Evolutionary conservation across 1,284 basidiomycete genomes (phyloP).

Genomic region (Lignosus rhinocerotis): DNA sequence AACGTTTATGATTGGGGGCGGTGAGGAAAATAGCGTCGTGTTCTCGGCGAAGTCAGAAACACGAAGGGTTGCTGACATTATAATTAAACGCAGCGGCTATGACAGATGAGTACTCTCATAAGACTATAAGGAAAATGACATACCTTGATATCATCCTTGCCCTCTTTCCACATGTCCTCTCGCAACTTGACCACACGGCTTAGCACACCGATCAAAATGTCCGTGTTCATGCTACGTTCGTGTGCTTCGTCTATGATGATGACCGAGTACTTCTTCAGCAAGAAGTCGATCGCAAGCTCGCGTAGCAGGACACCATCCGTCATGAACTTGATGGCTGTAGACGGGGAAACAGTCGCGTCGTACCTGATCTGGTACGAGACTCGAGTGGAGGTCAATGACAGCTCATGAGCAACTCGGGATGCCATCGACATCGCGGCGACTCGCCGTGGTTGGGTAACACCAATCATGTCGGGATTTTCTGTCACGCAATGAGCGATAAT

Average conservation of each 20-base stretch:
- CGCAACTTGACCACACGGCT: conserved; percentile 89
- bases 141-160: conserved; percentile 67
- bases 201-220: conserved; percentile 94
- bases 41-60: conserved; percentile 94
- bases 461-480: conserved; percentile 99
- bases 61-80: conserved; percentile 98
- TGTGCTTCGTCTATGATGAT: conserved; percentile 98
- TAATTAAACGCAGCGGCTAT: conserved; percentile 88
- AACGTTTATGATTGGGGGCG: conserved; percentile 91
- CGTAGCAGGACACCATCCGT: conserved; percentile 97
- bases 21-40: conserved; percentile 73
- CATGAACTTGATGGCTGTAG: conserved; percentile 98
- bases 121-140: background rate
- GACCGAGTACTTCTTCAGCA: conserved; percentile 89
- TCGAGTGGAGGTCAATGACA: conserved; percentile 75
- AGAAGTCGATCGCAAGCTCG: conserved; percentile 90
- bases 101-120: background rate
- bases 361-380: conserved; percentile 99
- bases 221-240: conserved; percentile 97
- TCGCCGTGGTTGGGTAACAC: conserved; percentile 95
- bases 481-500: background rate
- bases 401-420: conserved; percentile 85
- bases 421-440: conserved; percentile 98
- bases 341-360: conserved; percentile 87
- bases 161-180: conserved; percentile 85